Percentiles rank a stretch among this genome's conserved stretches.
Evolutionary conservation across 1,284 basidiomycete species (phyloP).

Genomic region (Stereum hirsutum): DNA sequence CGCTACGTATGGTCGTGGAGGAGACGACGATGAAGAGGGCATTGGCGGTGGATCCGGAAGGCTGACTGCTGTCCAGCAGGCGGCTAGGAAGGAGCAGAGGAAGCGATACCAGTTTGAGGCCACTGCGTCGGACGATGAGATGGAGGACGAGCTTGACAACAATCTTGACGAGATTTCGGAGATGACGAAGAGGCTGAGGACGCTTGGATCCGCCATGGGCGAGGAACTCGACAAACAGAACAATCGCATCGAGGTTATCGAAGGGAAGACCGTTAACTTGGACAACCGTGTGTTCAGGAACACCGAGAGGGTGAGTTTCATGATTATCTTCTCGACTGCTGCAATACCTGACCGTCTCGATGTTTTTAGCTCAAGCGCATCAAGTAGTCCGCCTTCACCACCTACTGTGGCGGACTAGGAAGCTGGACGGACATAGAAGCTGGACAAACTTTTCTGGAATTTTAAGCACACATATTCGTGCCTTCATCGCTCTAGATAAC

Average conservation of each 20-base stretch:
- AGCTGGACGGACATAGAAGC: too few relatives aligned
- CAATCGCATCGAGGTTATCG: constrained; percentile 57
- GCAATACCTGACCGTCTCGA: too few relatives aligned
- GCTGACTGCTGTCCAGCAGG: constrained; percentile 37
- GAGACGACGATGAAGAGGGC: constrained; percentile 38
- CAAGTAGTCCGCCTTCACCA: too few relatives aligned
- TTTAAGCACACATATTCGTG: too few relatives aligned
- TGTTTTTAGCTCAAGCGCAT: constrained; percentile 62
- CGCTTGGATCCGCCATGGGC: constrained; percentile 78
- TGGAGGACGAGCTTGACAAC: constrained; percentile 80
- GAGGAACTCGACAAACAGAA: constrained; percentile 78
- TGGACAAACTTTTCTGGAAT: too few relatives aligned
- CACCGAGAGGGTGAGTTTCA: constrained; percentile 53
- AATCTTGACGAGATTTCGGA: constrained; percentile 88
- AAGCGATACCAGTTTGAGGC: constrained; percentile 91
- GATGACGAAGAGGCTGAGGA: constrained; percentile 77
- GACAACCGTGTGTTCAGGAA: constrained; percentile 59
- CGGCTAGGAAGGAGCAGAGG: constrained; percentile 57
- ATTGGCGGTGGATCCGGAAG: constrained; percentile 28
- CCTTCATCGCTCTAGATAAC: too few relatives aligned
- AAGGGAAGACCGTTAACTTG: constrained; percentile 58
- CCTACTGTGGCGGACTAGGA: too few relatives aligned
- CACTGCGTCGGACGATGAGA: constrained; percentile 92
- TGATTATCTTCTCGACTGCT: constrained; percentile 5
- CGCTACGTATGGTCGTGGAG: constrained; percentile 56